These are phyloP conservation scores for Pezicula carpinea DNA, from an alignment of 2,329 filamentous ascomycete species.

Conservation along the genomic window DNA sequence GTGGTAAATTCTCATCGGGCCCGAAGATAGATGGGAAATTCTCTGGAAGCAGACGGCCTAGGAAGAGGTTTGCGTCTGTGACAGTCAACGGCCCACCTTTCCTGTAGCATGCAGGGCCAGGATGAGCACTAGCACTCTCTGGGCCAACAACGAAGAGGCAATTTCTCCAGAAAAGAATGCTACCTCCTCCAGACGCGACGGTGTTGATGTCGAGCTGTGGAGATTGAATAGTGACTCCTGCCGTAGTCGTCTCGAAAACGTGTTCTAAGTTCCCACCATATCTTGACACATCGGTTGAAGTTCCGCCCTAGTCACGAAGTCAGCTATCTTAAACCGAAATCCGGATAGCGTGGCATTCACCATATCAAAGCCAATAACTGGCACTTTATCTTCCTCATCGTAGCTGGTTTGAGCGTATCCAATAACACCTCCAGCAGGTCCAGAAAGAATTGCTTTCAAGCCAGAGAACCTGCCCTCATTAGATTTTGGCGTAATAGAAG, in stretches of 20 bases:
- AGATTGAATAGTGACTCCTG: slow-evolving; percentile 72
- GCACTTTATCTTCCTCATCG: slow-evolving; percentile 56
- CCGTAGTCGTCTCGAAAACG: slow-evolving; percentile 73
- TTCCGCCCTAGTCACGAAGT: slow-evolving; percentile 28
- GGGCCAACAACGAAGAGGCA: slow-evolving; percentile 69
- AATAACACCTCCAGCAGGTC: slow-evolving; percentile 62
- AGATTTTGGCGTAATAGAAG: no score
- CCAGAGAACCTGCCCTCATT: slow-evolving; percentile 56
- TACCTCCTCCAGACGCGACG: slow-evolving; percentile 36
- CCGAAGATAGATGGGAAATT: slow-evolving; percentile 73
- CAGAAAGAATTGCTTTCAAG: slow-evolving; percentile 57
- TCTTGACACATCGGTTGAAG: slow-evolving; percentile 63
- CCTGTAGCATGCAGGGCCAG: slow-evolving; percentile 83
- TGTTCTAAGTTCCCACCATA: slow-evolving; percentile 65
- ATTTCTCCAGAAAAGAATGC: slow-evolving; percentile 60
- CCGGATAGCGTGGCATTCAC: no score
- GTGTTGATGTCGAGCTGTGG: slow-evolving; percentile 81
- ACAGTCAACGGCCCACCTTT: slow-evolving; percentile 86
- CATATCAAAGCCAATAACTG: slow-evolving; percentile 71
- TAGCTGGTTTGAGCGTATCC: slow-evolving; percentile 63
- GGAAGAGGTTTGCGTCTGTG: slow-evolving; percentile 69
- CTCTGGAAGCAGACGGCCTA: slow-evolving; percentile 55
- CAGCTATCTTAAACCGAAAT: no score
- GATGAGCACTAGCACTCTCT: slow-evolving; percentile 62
- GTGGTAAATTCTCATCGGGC: slow-evolving; percentile 55